phyloP scores from a whole-genome alignment of 2,329 filamentous ascomycete species.

The Phialemoniopsis sp. region DNA sequence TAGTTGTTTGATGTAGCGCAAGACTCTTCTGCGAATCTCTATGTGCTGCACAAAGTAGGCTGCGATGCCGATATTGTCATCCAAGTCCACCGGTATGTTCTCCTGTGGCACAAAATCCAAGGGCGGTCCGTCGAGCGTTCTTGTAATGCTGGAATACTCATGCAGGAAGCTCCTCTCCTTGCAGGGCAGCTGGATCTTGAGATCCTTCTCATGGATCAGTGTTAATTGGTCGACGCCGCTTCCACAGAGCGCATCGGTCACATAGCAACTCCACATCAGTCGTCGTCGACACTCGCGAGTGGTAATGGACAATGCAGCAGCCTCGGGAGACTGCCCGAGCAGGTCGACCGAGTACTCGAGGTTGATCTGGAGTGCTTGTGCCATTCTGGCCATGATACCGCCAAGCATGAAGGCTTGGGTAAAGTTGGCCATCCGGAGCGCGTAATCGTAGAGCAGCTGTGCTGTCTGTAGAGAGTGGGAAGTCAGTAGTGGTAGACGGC shows the following conservation, averaged over 20 bases:
- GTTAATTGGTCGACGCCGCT: constrained; percentile 8
- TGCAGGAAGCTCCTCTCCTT: constrained; percentile 3
- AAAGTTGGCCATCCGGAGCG: constrained; percentile 23
- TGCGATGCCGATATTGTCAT: background rate
- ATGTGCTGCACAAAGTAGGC: constrained; percentile 1
- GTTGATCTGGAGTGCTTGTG: constrained; percentile 8
- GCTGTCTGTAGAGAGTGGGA: too few relatives aligned
- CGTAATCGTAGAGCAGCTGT: constrained; percentile 14
- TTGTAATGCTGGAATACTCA: background rate
- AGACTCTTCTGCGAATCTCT: background rate
- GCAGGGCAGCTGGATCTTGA: constrained; percentile 5
- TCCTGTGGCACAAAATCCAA: background rate
- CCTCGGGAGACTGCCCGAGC: background rate
- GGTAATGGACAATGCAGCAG: background rate
- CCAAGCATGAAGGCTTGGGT: constrained; percentile 20
- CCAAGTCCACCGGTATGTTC: background rate
- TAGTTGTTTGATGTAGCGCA: constrained; percentile 33
- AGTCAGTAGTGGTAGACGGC: too few relatives aligned
- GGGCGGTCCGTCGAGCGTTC: background rate
- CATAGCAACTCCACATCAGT: constrained; percentile 5
- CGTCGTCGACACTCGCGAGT: constrained; percentile 2
- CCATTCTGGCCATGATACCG: constrained; percentile 7
- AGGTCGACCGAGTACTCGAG: constrained; percentile 4
- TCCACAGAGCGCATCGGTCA: constrained; percentile 1
- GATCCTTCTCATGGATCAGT: background rate